phyloP scores from a whole-genome alignment of 2,329 filamentous ascomycete genomes.

The Cordyceps pruinosa region DNA sequence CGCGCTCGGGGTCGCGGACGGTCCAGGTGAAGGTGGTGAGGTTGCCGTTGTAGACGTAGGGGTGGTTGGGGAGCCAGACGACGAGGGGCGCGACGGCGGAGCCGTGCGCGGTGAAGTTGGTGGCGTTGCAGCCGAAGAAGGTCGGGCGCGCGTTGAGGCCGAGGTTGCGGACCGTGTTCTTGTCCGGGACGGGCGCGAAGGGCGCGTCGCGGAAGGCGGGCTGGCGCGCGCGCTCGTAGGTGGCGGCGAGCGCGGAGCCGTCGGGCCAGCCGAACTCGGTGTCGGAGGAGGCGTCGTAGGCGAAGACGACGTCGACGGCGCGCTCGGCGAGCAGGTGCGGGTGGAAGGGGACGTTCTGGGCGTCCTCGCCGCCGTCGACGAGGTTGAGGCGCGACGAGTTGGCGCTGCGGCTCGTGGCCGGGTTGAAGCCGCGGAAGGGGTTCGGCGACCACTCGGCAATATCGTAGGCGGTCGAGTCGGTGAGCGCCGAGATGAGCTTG shows the following conservation, averaged over 20 bases:
- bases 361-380: constrained; percentile 71
- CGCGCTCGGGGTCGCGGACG: constrained; percentile 57
- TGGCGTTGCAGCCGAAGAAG: constrained; percentile 71
- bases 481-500: constrained; percentile 47
- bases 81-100: constrained; percentile 50
- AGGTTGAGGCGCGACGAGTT: constrained; percentile 52
- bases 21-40: constrained; percentile 61
- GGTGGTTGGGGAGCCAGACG: constrained; percentile 77
- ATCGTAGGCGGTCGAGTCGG: constrained; percentile 52
- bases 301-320: constrained; percentile 72
- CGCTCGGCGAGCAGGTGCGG: constrained; percentile 70
- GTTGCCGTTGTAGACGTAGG: constrained; percentile 67
- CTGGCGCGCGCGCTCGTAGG: constrained; percentile 60
- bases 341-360: constrained; percentile 72
- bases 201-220: constrained; percentile 49
- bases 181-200: constrained; percentile 66
- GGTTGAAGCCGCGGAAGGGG: constrained; percentile 64
- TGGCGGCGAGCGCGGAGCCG: constrained; percentile 66
- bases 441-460: constrained; percentile 67
- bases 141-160: constrained; percentile 67
- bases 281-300: constrained; percentile 71
- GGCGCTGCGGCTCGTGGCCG: constrained; percentile 51
- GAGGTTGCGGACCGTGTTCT: constrained; percentile 68
- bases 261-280: constrained; percentile 66
- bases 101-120: constrained; percentile 40